These are phyloP conservation scores for Allomyces arbusculus DNA, from an alignment of 192 early-diverging fungal species.

Conservation along the genomic window DNA sequence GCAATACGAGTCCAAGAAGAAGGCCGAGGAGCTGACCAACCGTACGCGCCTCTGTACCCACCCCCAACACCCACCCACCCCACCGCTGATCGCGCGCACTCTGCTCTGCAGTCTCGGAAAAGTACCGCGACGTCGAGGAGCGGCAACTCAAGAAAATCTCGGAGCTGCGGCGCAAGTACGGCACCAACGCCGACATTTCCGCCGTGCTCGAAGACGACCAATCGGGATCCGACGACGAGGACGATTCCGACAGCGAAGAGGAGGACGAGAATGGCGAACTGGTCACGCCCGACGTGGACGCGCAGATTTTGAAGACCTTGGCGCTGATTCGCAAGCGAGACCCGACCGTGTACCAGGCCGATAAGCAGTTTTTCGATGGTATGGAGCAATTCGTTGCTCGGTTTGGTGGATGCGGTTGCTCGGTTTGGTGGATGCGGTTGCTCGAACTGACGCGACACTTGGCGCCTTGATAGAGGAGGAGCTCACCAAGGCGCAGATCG, in stretches of 20 bases:
- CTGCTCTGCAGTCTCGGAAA: slow-evolving; percentile 28
- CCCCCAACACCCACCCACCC: too few species aligned
- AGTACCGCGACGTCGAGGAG: slow-evolving; percentile 31
- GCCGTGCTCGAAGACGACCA: not conserved
- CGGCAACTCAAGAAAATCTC: slow-evolving; percentile 8
- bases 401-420: too few species aligned
- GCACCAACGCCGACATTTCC: slow-evolving; percentile 9
- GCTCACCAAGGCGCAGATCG: slow-evolving; percentile 29
- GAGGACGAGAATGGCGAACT: slow-evolving; percentile 64
- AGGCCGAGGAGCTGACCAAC: not conserved
- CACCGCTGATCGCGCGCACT: too few species aligned
- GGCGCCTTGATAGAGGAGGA: slow-evolving; percentile 21
- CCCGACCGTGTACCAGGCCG: slow-evolving; percentile 61
- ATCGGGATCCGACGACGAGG: slow-evolving; percentile 13
- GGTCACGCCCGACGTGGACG: slow-evolving; percentile 73
- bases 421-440: too few species aligned
- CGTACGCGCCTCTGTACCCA: not conserved
- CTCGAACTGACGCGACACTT: too few species aligned
- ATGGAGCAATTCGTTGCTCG: not conserved
- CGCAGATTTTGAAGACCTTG: slow-evolving; percentile 84
- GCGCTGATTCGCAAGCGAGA: slow-evolving; percentile 52
- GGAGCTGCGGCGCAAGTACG: slow-evolving; percentile 18
- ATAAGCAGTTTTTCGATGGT: slow-evolving; percentile 48
- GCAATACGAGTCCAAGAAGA: not conserved
- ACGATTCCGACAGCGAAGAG: slow-evolving; percentile 28